Conservation (phyloP, 176 grass and related monocot species). For the Metroxylon sagu region DNA sequence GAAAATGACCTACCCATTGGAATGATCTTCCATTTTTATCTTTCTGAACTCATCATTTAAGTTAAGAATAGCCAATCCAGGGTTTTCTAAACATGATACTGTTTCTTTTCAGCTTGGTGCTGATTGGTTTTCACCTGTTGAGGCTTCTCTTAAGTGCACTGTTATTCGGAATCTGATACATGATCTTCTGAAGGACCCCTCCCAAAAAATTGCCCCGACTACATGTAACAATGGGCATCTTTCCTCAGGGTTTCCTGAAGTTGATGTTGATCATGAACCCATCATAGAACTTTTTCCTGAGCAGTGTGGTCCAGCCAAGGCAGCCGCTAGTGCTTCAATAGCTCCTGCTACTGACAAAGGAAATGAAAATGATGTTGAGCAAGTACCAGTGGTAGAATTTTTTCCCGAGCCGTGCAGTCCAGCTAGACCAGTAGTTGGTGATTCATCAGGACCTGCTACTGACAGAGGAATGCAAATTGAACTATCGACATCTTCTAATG, state of each 20-base stretch:
- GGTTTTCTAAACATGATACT: too few species aligned
- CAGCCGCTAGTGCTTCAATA: too few species aligned
- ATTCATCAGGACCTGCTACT: slow-evolving; percentile 23
- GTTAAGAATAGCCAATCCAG: too few species aligned
- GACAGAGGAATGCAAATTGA: slow-evolving; percentile 17
- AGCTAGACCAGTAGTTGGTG: slow-evolving; percentile 17
- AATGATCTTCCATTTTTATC: too few species aligned
- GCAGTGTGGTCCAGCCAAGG: too few species aligned
- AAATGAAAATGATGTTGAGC: slow-evolving; percentile 23
- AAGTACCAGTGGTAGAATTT: slow-evolving; percentile 33
- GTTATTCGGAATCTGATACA: slow-evolving; percentile 71
- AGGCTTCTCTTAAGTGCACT: slow-evolving; percentile 85
- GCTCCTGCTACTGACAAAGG: too few species aligned
- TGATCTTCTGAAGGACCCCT: slow-evolving; percentile 29
- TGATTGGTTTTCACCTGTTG: slow-evolving; percentile 76
- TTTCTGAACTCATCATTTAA: too few species aligned
- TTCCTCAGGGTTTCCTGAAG: slow-evolving; percentile 28
- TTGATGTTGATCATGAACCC: neutral
- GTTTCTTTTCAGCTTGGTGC: slow-evolving; percentile 55
- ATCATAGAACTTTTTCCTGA: too few species aligned
- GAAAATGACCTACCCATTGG: too few species aligned
- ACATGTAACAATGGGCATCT: slow-evolving; percentile 24
- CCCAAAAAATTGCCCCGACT: slow-evolving; percentile 21
- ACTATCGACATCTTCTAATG: slow-evolving; percentile 19
- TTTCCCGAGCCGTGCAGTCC: slow-evolving; percentile 26